Conservation (phyloP, 352 stramenopile genomes). For the Blastocystis sp. region DNA sequence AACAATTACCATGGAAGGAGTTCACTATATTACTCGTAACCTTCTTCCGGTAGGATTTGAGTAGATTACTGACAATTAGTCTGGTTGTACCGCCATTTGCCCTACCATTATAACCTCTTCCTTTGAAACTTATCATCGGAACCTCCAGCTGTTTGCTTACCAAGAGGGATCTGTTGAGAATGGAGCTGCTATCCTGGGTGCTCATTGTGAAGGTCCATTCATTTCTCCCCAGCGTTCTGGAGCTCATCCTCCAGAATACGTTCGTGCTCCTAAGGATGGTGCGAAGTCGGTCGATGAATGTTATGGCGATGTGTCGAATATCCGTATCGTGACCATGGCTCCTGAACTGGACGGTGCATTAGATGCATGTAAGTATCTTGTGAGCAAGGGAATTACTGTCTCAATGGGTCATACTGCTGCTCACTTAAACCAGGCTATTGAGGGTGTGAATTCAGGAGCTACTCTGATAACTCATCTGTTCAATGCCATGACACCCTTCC, state of each 20-base stretch:
- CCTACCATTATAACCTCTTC: conserved; percentile 79
- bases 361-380: conserved; percentile 68
- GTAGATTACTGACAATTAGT: conserved; percentile 55
- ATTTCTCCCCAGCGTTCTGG: conserved; percentile 75
- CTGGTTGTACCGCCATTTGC: conserved; percentile 77
- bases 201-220: conserved; percentile 81
- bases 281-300: conserved; percentile 68
- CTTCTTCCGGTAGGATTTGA: conserved; percentile 65
- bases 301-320: conserved; percentile 69
- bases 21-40: conserved; percentile 68
- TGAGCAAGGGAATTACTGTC: conserved; percentile 68
- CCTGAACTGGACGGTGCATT: conserved; percentile 75
- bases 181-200: conserved; percentile 73
- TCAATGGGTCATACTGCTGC: conserved; percentile 75
- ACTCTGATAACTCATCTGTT: conserved; percentile 81
- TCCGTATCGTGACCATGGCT: conserved; percentile 77
- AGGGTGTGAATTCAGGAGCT: conserved; percentile 71
- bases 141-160: conserved; percentile 68
- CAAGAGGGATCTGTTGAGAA: conserved; percentile 64
- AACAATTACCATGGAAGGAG: conserved; percentile 66
- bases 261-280: conserved; percentile 67
- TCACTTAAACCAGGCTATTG: conserved; percentile 71
- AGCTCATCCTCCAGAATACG: conserved; percentile 72
- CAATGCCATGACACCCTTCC: conserved; percentile 82
- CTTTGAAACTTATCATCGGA: conserved; percentile 69